phyloP scores from a whole-genome alignment of 345 rosid species.

The Populus deltoides region DNA sequence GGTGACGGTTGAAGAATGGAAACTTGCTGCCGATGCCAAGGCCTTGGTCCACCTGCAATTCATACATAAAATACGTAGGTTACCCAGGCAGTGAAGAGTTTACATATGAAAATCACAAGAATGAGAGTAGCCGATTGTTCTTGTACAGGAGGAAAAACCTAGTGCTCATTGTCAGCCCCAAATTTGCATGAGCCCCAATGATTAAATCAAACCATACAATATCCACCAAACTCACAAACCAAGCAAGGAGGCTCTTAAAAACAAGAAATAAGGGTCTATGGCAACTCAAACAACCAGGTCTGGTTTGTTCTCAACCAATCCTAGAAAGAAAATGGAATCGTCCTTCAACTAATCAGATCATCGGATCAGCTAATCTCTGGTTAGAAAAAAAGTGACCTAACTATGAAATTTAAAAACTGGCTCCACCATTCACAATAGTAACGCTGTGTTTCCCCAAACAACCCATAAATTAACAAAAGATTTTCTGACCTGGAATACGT shows the following conservation, averaged over 20 bases:
- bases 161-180: not conserved
- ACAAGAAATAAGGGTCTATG: not conserved
- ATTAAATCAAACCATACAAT: not conserved
- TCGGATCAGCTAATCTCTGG: not conserved
- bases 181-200: not conserved
- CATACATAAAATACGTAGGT: constrained; percentile 15
- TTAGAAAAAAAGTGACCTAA: not conserved
- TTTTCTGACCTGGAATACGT: constrained; percentile 86
- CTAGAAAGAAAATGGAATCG: not conserved
- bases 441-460: not conserved
- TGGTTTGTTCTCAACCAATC: not conserved
- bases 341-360: not conserved
- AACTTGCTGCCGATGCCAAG: constrained; percentile 91
- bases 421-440: not conserved
- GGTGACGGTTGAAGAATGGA: constrained; percentile 98
- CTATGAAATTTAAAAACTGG: not conserved
- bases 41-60: constrained; percentile 90
- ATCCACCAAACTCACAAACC: not conserved
- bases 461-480: constrained; percentile 1
- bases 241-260: not conserved
- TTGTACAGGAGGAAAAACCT: not conserved
- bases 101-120: not conserved
- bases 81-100: constrained; percentile 2
- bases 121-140: not conserved
- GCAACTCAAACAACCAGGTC: not conserved